Base-by-base conservation (phyloP, 2,329 filamentous ascomycete genomes). In the Lecanicillium sp. region DNA sequence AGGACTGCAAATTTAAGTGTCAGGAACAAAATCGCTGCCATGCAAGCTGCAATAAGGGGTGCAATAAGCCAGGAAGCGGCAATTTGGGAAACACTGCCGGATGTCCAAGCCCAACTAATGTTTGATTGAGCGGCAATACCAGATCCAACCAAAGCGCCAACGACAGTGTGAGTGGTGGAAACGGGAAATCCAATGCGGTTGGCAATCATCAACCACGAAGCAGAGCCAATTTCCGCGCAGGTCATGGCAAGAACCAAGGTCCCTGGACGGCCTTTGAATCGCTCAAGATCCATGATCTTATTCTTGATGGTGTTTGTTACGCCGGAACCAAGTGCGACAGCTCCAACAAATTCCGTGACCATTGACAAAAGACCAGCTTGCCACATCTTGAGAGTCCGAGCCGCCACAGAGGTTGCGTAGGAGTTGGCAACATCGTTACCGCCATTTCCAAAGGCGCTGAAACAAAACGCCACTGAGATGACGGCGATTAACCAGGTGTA, bases 391-490 rank as follows among this genome's bases (percentile, higher is more conserved):
- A 77, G 57, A 41, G 76, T 78, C n/a, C 74, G 61, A 12, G 76
- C 78, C 9, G 74, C 77, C 36, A 79, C 76, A 46, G 69, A 74
- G 39, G 76, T 79, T 10, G 76, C 76, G 66, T 71, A 80, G 18
- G 74, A 65, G 58, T 80, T 80, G 49, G 76, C 76, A 38, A 80
- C 74, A 75, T 79, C 76, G 59, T 68, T 53, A 36, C 48, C 50
- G 39, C 49, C 49, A n/a, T 33, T 17, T 25, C 39, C 33, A 29
- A 19, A 41, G 12, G 29, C 37, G 20, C 22, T 18, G 15, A 34
- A 25, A 25, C 22, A 25, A 25, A 25, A 25, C 11, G 22, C 22
- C 22, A 25, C 22, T 25, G 22, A 25, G 22, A 25, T 25, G 6
- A 25, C 22, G 22, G 22, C 22, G 22, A 25, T 25, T 7, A 25